Evolutionary conservation across 2,329 filamentous ascomycete genomes (phyloP).

Genomic region (Beauveria australis): DNA sequence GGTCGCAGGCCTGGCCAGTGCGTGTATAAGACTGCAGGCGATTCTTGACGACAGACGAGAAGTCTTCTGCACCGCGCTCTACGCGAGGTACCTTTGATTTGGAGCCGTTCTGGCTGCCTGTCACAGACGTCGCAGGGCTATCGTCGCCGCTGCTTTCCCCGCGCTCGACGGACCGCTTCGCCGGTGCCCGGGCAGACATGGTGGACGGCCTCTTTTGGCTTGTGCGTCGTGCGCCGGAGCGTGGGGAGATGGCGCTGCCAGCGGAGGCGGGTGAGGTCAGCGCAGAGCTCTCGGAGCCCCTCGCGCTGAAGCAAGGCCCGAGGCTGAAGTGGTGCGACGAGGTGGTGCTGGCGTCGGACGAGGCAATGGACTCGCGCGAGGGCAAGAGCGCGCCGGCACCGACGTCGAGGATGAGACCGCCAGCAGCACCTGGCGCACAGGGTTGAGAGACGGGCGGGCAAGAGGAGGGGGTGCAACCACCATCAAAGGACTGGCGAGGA

Average conservation of each 20-base stretch:
- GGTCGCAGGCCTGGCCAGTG: conserved; percentile 34
- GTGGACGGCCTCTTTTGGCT: neutral
- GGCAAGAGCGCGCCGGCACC: conserved; percentile 2
- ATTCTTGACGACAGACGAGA: conserved; percentile 48
- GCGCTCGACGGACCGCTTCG: conserved; percentile 36
- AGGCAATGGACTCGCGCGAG: conserved; percentile 2
- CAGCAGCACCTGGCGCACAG: neutral
- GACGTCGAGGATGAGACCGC: conserved; percentile 9
- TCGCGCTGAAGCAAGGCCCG: conserved; percentile 9
- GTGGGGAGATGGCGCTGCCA: conserved; percentile 7
- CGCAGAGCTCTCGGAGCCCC: neutral
- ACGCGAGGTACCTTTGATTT: conserved; percentile 43
- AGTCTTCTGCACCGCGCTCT: conserved; percentile 41
- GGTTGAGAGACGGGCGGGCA: neutral
- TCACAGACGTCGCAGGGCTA: conserved; percentile 16
- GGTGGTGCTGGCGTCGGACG: neutral
- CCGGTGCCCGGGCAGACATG: conserved; percentile 6
- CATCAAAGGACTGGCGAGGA: neutral
- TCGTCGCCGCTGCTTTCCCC: conserved; percentile 27
- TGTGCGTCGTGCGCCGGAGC: neutral
- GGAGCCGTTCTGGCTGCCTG: conserved; percentile 13
- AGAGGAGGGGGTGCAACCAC: neutral
- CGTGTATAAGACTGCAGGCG: conserved; percentile 47
- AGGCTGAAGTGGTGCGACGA: neutral
- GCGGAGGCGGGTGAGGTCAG: conserved; percentile 4